phyloP scores from a whole-genome alignment of 768 basidiomycete genomes.

The Collybia sp. region DNA sequence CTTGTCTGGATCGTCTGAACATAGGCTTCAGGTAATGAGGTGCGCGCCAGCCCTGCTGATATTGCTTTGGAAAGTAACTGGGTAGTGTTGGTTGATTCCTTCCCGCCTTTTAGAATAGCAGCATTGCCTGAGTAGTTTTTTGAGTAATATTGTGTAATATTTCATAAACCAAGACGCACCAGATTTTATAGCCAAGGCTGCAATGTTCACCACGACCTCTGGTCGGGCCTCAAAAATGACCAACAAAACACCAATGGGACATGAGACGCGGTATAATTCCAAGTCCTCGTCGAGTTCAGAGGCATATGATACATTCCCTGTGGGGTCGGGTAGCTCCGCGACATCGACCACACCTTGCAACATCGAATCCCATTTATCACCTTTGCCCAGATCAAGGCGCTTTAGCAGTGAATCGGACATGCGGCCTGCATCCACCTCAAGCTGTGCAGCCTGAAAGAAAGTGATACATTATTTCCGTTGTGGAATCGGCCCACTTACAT shows the following conservation, averaged over 20 bases:
- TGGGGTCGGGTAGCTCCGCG: slow-evolving; percentile 80
- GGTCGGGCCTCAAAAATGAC: slow-evolving; percentile 98
- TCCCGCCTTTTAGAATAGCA: slow-evolving; percentile 96
- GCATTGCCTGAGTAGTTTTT: slow-evolving; percentile 70
- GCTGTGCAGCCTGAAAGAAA: slow-evolving; percentile 60
- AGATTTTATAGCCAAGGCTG: slow-evolving; percentile 93
- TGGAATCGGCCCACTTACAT: slow-evolving; percentile 36
- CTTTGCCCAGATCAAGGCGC: slow-evolving; percentile 71
- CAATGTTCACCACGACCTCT: slow-evolving; percentile 97
- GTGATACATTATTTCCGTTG: slow-evolving; percentile 2
- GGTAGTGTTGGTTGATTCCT: slow-evolving; percentile 86
- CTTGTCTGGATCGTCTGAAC: slow-evolving; percentile 92
- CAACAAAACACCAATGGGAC: slow-evolving; percentile 92
- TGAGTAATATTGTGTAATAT: not conserved
- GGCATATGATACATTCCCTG: slow-evolving; percentile 82
- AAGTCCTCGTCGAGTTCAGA: slow-evolving; percentile 83
- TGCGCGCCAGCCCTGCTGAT: slow-evolving; percentile 66
- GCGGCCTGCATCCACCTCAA: slow-evolving; percentile 75
- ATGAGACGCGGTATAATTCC: slow-evolving; percentile 90
- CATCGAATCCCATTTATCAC: slow-evolving; percentile 95
- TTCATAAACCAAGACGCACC: slow-evolving; percentile 41
- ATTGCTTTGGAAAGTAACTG: slow-evolving; percentile 76
- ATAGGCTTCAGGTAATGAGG: slow-evolving; percentile 71
- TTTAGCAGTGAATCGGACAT: slow-evolving; percentile 84
- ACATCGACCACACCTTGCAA: slow-evolving; percentile 88